Percentiles rank a stretch among this genome's conserved stretches.
These are phyloP conservation scores for Cyclocybe aegerita DNA, from an alignment of 768 basidiomycete species.

Conservation along the genomic window DNA sequence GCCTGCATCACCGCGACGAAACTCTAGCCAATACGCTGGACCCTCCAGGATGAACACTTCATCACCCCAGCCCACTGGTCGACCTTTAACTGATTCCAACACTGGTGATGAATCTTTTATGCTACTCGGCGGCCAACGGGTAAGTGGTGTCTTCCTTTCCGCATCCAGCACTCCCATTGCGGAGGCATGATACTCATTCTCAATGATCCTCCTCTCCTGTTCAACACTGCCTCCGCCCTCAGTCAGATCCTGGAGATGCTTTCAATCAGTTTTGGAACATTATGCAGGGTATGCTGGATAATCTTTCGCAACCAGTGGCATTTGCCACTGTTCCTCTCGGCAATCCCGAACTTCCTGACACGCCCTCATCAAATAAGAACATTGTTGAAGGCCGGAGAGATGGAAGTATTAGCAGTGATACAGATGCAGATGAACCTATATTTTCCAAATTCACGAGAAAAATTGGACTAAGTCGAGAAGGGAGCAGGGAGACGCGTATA, in stretches of 20 bases:
- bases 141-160: slow-evolving; percentile 31
- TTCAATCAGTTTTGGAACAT: slow-evolving; percentile 91
- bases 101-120: slow-evolving; percentile 88
- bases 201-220: background rate
- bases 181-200: slow-evolving; percentile 1
- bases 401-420: slow-evolving; percentile 60
- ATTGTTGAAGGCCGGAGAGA: slow-evolving; percentile 39
- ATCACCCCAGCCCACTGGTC: slow-evolving; percentile 37
- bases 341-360: slow-evolving; percentile 32
- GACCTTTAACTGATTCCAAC: slow-evolving; percentile 53
- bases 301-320: slow-evolving; percentile 82
- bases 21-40: slow-evolving; percentile 28
- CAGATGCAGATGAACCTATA: slow-evolving; percentile 66
- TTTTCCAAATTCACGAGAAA: slow-evolving; percentile 54
- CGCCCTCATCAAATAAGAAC: slow-evolving; percentile 20
- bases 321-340: slow-evolving; percentile 80
- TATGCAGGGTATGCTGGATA: slow-evolving; percentile 84
- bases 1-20: slow-evolving; percentile 24
- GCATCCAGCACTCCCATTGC: background rate
- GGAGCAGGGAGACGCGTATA: slow-evolving; percentile 15
- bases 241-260: slow-evolving; percentile 83
- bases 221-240: background rate
- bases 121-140: slow-evolving; percentile 76
- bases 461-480: slow-evolving; percentile 42
- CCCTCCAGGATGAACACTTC: slow-evolving; percentile 43